phyloP scores from a whole-genome alignment of 805 yeast species.

The Debaryomyces tyrocola region DNA sequence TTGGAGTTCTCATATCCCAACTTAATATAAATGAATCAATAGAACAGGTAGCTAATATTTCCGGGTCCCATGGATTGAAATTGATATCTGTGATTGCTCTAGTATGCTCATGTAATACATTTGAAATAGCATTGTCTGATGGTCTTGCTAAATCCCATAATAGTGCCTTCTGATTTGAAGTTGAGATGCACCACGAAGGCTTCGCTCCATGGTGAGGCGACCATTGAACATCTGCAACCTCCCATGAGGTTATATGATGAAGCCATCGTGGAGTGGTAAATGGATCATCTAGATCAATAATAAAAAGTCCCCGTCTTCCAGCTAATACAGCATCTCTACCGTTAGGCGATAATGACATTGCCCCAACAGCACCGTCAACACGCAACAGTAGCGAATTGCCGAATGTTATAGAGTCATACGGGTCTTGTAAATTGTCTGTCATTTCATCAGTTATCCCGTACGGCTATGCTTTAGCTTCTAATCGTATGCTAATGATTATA shows the following conservation, averaged over 20 bases:
- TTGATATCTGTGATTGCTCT: slow-evolving; percentile 96
- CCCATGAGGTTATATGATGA: slow-evolving; percentile 93
- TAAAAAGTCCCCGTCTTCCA: slow-evolving; percentile 74
- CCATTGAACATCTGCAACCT: slow-evolving; percentile 99
- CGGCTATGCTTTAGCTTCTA: too few relatives aligned
- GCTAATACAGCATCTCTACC: slow-evolving; percentile 95
- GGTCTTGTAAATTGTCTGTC: slow-evolving; percentile 14
- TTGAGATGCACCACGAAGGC: slow-evolving; percentile 89
- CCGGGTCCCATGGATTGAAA: slow-evolving; percentile 86
- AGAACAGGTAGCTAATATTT: slow-evolving; percentile 86
- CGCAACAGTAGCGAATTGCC: slow-evolving; percentile 79
- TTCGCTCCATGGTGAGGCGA: slow-evolving; percentile 79
- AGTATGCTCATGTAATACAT: slow-evolving; percentile 83
- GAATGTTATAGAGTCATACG: slow-evolving; percentile 56
- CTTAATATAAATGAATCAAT: slow-evolving; percentile 83
- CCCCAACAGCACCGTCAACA: slow-evolving; percentile 89
- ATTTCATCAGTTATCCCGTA: slow-evolving; percentile 1
- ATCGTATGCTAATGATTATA: too few relatives aligned
- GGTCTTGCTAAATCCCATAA: slow-evolving; percentile 88
- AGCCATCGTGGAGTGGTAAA: slow-evolving; percentile 93
- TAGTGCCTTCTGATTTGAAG: slow-evolving; percentile 92
- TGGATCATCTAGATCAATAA: slow-evolving; percentile 94
- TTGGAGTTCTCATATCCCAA: slow-evolving; percentile 89
- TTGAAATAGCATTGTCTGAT: slow-evolving; percentile 71
- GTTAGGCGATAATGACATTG: slow-evolving; percentile 85